Conservation (phyloP, 2,329 filamentous ascomycete genomes). For the Neofusicoccum parvum region DNA sequence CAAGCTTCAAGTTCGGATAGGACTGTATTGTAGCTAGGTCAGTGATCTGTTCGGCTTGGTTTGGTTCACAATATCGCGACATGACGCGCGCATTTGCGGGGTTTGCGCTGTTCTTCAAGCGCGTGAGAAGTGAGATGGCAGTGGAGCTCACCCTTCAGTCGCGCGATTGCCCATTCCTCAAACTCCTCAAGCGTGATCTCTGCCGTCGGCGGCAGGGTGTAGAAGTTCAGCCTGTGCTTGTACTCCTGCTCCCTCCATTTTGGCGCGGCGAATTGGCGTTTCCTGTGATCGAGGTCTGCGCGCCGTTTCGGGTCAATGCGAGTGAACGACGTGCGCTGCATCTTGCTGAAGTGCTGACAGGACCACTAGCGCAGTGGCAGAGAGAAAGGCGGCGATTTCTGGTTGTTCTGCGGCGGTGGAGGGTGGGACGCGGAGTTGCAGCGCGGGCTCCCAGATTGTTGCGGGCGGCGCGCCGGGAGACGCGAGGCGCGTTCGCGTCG, state of each 20-base stretch:
- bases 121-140: background rate
- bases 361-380: background rate
- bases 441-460: background rate
- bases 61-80: background rate
- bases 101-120: background rate
- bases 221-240: conserved; percentile 87
- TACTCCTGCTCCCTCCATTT: conserved; percentile 79
- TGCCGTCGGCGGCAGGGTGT: conserved; percentile 80
- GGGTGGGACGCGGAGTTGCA: background rate
- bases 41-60: conserved; percentile 1
- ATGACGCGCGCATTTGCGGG: background rate
- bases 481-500: conserved; percentile 22
- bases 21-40: conserved; percentile 52
- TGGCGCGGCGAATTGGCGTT: conserved; percentile 81
- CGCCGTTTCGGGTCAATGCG: conserved; percentile 71
- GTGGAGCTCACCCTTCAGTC: conserved; percentile 68
- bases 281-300: conserved; percentile 74
- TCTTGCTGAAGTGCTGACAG: conserved; percentile 23
- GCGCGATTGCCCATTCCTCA: conserved; percentile 97
- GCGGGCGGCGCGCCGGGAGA: conserved; percentile 16
- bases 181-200: conserved; percentile 97
- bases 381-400: background rate
- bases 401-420: background rate
- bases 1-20: conserved; percentile 90
- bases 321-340: conserved; percentile 43